These are phyloP conservation scores for Chlamydomonas sphaeroides DNA, from an alignment of 139 green algal species.

Conservation along the genomic window DNA sequence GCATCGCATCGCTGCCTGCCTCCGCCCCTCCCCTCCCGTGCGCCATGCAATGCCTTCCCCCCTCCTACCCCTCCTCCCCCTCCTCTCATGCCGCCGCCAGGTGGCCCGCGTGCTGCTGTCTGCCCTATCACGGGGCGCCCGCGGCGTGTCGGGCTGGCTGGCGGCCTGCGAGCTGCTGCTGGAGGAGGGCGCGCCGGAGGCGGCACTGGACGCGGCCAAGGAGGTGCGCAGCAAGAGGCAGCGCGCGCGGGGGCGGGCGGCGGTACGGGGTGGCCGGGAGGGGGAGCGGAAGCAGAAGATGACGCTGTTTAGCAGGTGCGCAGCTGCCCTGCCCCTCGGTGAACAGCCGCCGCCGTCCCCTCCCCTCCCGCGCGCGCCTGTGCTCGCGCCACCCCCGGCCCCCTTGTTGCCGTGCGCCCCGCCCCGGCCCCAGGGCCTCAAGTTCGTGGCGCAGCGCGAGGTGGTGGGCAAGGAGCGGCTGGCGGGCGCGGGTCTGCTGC, in stretches of 20 bases:
- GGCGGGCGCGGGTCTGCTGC: conserved; percentile 42
- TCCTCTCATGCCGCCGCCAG: neutral
- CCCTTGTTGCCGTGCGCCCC: neutral
- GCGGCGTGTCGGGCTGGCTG: conserved; percentile 50
- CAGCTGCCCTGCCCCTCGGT: too few relatives aligned
- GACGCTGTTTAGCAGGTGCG: too few relatives aligned
- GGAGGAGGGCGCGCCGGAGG: conserved; percentile 50
- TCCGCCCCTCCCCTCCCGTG: too few relatives aligned
- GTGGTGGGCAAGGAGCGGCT: conserved; percentile 53
- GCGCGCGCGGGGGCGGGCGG: neutral
- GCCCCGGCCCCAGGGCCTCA: conserved; percentile 45
- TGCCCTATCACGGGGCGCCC: conserved; percentile 14
- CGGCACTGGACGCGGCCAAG: conserved; percentile 66
- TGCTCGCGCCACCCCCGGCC: too few relatives aligned
- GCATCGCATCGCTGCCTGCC: too few relatives aligned
- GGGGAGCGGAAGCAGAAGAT: too few relatives aligned
- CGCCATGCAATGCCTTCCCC: too few relatives aligned
- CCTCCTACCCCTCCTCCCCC: too few relatives aligned
- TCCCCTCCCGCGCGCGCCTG: too few relatives aligned
- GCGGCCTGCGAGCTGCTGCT: conserved; percentile 55
- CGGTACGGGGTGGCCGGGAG: neutral
- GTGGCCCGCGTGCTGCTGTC: conserved; percentile 37
- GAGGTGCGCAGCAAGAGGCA: too few relatives aligned
- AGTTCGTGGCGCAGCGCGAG: conserved; percentile 48
- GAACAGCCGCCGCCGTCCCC: too few relatives aligned